These are phyloP conservation scores for Eucalyptus melliodora DNA, from an alignment of 345 rosid species.

Conservation along the genomic window DNA sequence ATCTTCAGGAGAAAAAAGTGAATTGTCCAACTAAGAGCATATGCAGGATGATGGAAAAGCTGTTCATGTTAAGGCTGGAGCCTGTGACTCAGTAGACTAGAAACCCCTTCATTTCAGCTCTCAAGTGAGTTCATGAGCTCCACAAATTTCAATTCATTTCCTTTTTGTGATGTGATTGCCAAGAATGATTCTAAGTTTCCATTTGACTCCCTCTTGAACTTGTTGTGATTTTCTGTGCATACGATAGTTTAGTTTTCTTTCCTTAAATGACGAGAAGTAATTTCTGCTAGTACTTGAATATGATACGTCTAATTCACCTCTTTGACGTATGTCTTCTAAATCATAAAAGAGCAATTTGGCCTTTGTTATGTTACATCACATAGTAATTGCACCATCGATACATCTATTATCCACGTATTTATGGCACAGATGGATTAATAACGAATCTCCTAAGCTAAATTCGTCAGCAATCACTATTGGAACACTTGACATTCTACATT, in stretches of 20 bases:
- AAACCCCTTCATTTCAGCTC: not conserved
- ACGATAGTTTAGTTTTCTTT: not conserved
- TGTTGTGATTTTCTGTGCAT: no score
- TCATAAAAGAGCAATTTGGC: not conserved
- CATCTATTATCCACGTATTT: not conserved
- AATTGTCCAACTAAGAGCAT: not conserved
- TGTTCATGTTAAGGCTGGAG: not conserved
- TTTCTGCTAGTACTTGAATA: not conserved
- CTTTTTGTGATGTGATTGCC: no score
- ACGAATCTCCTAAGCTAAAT: not conserved
- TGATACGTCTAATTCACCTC: not conserved
- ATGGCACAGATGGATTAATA: not conserved
- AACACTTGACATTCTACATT: not conserved
- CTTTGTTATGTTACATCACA: not conserved
- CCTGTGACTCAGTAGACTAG: not conserved
- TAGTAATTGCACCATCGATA: not conserved
- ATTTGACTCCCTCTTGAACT: no score
- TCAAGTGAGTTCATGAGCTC: no score
- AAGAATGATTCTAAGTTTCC: no score
- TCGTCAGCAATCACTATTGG: not conserved
- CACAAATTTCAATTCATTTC: no score
- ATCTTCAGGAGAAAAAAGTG: not conserved
- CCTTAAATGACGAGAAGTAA: not conserved
- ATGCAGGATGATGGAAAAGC: not conserved
- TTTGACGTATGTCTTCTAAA: not conserved